These are phyloP conservation scores for Leptoxyphium fumago DNA, from an alignment of 2,329 filamentous ascomycete genomes.

Conservation along the genomic window DNA sequence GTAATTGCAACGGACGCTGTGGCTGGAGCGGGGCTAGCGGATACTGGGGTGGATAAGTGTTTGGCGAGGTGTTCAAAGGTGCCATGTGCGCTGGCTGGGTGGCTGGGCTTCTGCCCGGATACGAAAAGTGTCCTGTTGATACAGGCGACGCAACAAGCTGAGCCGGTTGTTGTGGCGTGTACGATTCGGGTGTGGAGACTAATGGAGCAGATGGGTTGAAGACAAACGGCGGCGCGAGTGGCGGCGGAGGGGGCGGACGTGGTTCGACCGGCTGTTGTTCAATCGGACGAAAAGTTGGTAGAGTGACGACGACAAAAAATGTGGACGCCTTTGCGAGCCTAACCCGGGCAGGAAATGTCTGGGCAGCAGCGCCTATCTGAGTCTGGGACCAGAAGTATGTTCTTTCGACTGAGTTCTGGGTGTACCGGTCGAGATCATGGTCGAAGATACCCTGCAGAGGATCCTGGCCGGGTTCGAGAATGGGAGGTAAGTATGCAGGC, in stretches of 20 bases:
- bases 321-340: constrained; percentile 28
- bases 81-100: constrained; percentile 3
- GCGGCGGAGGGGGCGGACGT: constrained; percentile 2
- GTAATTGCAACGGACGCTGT: constrained; percentile 2
- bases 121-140: constrained; percentile 3
- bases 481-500: constrained; percentile 36
- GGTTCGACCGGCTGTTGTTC: constrained; percentile 1
- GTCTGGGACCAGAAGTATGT: constrained; percentile 27
- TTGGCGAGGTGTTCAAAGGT: background rate
- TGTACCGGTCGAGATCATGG: constrained; percentile 29
- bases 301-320: constrained; percentile 31
- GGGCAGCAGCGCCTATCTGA: constrained; percentile 19
- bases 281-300: constrained; percentile 18
- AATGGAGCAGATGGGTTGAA: background rate
- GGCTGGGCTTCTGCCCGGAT: constrained; percentile 3
- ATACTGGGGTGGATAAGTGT: background rate
- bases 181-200: constrained; percentile 2
- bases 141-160: constrained; percentile 10
- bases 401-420: constrained; percentile 27
- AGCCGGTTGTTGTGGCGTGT: constrained; percentile 5
- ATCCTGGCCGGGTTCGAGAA: constrained; percentile 28
- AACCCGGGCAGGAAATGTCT: constrained; percentile 21
- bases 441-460: constrained; percentile 27
- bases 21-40: constrained; percentile 1
- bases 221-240: background rate